A percentile compares a stretch with the other conserved stretches of the same genome.
phyloP scores from a whole-genome alignment of 164 flowering plant genomes.

The Macadamia integrifolia region DNA sequence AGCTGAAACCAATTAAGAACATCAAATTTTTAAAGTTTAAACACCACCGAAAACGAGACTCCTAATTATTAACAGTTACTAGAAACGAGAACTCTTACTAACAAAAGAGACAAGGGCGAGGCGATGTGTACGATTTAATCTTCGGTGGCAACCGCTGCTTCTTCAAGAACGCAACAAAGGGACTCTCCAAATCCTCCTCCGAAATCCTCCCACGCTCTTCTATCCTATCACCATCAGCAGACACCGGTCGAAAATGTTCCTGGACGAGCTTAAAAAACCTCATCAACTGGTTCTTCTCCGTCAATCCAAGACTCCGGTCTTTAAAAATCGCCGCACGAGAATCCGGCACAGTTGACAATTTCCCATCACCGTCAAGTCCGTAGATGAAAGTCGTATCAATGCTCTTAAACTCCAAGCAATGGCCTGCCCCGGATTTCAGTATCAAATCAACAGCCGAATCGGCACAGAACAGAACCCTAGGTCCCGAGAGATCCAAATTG shows the following conservation, averaged over 20 bases:
- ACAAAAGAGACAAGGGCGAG: slow-evolving; percentile 38
- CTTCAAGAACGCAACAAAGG: slow-evolving; percentile 61
- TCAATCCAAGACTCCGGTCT: slow-evolving; percentile 44
- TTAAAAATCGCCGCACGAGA: slow-evolving; percentile 73
- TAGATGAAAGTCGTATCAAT: slow-evolving; percentile 57
- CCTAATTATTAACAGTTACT: neutral
- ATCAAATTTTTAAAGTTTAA: no score
- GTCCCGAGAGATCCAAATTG: slow-evolving; percentile 61
- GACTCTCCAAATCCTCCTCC: slow-evolving; percentile 74
- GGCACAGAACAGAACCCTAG: slow-evolving; percentile 74
- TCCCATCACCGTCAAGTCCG: slow-evolving; percentile 20
- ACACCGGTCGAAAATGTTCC: slow-evolving; percentile 33
- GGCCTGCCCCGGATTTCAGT: slow-evolving; percentile 52
- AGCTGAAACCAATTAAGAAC: no score
- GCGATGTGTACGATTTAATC: slow-evolving; percentile 74
- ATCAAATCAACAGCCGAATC: slow-evolving; percentile 32
- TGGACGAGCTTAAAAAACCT: slow-evolving; percentile 79
- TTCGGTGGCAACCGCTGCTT: slow-evolving; percentile 67
- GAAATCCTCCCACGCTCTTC: slow-evolving; percentile 33
- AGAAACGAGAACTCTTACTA: slow-evolving; percentile 33
- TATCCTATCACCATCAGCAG: slow-evolving; percentile 10
- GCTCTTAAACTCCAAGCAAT: slow-evolving; percentile 75
- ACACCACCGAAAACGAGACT: no score
- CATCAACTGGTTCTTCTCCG: slow-evolving; percentile 75
- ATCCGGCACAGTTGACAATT: slow-evolving; percentile 58